Percentiles rank a stretch among this genome's conserved stretches.
Evolutionary conservation across 2,329 filamentous ascomycete genomes (phyloP).

Genomic region (Chaetoscypha palmicola): DNA sequence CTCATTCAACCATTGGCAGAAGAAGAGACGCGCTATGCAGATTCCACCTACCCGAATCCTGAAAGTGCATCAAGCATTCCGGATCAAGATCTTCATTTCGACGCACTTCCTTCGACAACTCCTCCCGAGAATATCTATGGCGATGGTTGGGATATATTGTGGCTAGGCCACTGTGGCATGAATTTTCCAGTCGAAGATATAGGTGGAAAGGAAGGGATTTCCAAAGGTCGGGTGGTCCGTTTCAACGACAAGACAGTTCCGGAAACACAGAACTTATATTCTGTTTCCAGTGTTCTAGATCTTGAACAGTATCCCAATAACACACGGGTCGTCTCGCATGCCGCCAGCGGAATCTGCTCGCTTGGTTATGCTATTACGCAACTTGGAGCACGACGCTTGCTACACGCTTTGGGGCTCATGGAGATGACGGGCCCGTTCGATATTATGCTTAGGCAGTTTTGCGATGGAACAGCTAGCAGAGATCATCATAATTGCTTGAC

Average conservation of each 20-base stretch:
- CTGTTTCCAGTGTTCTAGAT: neutral
- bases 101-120: constrained; percentile 1
- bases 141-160: constrained; percentile 32
- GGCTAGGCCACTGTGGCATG: constrained; percentile 32
- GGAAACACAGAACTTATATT: neutral
- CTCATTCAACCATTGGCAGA: constrained; percentile 4
- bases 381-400: constrained; percentile 4
- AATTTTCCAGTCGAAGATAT: neutral
- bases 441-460: constrained; percentile 8
- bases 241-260: constrained; percentile 1
- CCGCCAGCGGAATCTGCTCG: constrained; percentile 1
- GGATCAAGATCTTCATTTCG: neutral
- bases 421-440: constrained; percentile 5
- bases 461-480: constrained; percentile 4
- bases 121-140: constrained; percentile 20
- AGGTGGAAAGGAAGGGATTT: neutral
- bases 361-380: constrained; percentile 11
- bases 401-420: neutral
- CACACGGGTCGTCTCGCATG: constrained; percentile 2
- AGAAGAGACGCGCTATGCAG: neutral
- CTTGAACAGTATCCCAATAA: constrained; percentile 1
- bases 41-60: constrained; percentile 2
- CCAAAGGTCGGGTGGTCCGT: neutral
- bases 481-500: constrained; percentile 6
- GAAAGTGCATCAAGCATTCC: neutral